These are phyloP conservation scores for Medicago ruthenica DNA, from an alignment of 306 rosid genomes.

Conservation along the genomic window DNA sequence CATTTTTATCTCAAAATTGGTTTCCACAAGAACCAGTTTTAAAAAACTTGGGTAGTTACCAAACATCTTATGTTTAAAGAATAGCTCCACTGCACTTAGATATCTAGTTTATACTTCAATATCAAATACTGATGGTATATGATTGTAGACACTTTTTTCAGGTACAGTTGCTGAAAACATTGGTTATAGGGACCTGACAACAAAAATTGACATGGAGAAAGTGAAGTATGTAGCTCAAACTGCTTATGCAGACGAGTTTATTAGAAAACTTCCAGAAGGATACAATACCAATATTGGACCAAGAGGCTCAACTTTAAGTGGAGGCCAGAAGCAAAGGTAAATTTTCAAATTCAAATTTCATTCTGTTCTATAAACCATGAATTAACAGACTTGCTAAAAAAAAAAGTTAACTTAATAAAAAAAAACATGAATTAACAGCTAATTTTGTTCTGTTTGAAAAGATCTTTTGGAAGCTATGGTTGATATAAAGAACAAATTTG, in stretches of 20 bases:
- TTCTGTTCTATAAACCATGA: conserved; percentile 25
- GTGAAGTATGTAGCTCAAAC: conserved; percentile 72
- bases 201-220: conserved; percentile 74
- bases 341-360: conserved; percentile 24
- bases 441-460: conserved; percentile 1
- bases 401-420: no score
- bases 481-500: conserved; percentile 9
- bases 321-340: conserved; percentile 97
- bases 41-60: background rate
- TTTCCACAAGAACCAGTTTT: conserved; percentile 9
- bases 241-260: conserved; percentile 88
- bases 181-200: conserved; percentile 76
- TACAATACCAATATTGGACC: conserved; percentile 83
- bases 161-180: conserved; percentile 92
- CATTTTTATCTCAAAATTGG: background rate
- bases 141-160: conserved; percentile 76
- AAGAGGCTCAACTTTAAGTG: conserved; percentile 84
- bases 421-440: no score
- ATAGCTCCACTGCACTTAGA: background rate
- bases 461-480: conserved; percentile 26
- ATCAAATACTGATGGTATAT: conserved; percentile 31
- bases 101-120: conserved; percentile 5
- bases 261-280: conserved; percentile 76
- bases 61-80: background rate
- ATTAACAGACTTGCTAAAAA: no score